Percentiles rank a stretch among this genome's conserved stretches.
Evolutionary conservation across 108 stramenopile genomes (phyloP).

Genomic region (Conticribra guillardii): DNA sequence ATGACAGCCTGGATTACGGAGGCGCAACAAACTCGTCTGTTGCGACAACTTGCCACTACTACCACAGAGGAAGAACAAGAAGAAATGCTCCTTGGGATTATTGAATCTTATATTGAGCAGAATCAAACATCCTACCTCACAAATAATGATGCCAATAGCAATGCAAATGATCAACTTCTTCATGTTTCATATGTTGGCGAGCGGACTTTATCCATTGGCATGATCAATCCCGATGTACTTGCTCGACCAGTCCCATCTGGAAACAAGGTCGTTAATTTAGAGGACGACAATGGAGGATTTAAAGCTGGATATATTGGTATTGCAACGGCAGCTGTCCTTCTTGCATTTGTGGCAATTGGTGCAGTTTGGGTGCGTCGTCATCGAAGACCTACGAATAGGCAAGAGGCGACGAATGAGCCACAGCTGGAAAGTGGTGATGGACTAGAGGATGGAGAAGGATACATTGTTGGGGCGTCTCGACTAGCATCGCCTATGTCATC

Average conservation of each 20-base stretch:
- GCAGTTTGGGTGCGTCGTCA: constrained; percentile 1
- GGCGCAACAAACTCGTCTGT: background rate
- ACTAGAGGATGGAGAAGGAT: background rate
- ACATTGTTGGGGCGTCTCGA: background rate
- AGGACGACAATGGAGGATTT: background rate
- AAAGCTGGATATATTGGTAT: constrained; percentile 12
- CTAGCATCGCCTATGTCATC: background rate
- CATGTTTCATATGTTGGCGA: constrained; percentile 16
- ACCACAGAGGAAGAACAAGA: background rate
- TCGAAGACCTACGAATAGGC: background rate
- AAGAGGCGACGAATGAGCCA: background rate
- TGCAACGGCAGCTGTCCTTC: background rate
- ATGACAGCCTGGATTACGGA: constrained; percentile 25
- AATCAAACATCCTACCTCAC: constrained; percentile 19
- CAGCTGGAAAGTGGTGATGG: background rate
- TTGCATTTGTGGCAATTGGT: constrained; percentile 6
- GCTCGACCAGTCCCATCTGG: background rate
- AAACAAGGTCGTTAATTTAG: background rate
- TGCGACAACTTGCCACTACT: background rate
- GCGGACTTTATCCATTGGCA: background rate
- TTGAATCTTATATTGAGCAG: constrained; percentile 20
- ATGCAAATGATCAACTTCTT: constrained; percentile 5
- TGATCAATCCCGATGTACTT: constrained; percentile 8
- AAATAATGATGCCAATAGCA: background rate
- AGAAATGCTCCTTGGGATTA: background rate